Base-by-base conservation (phyloP, 106 monocot genomes). In the Iris macrosiphon region DNA sequence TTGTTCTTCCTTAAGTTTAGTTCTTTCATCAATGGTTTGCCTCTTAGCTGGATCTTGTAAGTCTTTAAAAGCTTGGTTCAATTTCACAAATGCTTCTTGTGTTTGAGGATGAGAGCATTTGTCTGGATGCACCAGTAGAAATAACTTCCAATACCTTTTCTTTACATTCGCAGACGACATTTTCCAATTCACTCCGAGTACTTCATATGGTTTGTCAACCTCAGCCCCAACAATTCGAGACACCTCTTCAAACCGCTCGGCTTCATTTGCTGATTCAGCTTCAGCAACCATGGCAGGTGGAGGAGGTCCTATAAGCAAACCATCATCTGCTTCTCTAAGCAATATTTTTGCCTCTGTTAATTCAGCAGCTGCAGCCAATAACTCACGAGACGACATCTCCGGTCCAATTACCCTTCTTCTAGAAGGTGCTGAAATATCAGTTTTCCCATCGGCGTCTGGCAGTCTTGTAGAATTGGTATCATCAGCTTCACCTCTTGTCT, bases 171-270 rank as follows among this genome's bases (percentile, higher is more conserved):
- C 91, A 42, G 77, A 70, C 15, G 91, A 65, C 75, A 80, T 91
- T 51, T 87, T 99, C 81, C 87, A 87, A 53, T 91, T 99, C 6
- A 74, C 68, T 64, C 98, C 91, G 45, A 99, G 80, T 22, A 99
- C 73, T 62, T 99, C 98, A 68, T 99, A 99, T 24, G 98, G 87
- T 60, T 81, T 76, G 52, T 64, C 70, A 55, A 52, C 60, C 61
- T 98, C 87, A 47, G 78, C 75, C 4, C 17, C 72, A 59, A 72
- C 62, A 69, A 99, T 87, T 70, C 91, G 80, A 48, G 71, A 41
- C 56, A 96, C 96, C 91, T 99, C 91, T 69, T 99, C 91, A 74
- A 99, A 99, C 48, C 98, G 66, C 72, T 99, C 98, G 22, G 98
- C 98, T 76, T 99, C 98, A 76, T 91, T 99, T 47, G 91, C 75